Conservation (phyloP, 1,284 basidiomycete species). For the Naganishia liquefaciens region DNA sequence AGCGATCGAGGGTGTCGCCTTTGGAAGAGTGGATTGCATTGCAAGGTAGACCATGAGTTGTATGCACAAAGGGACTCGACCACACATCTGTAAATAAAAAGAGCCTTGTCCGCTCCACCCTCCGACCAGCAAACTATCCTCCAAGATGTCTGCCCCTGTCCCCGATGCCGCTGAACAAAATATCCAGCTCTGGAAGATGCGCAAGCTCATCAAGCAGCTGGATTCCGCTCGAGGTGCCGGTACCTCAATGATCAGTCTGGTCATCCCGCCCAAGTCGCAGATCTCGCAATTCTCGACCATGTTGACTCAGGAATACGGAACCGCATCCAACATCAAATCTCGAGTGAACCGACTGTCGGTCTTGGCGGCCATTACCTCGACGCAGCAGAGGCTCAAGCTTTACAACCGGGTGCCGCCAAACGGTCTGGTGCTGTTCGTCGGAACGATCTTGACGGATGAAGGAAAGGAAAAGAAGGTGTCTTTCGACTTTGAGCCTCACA, state of each 20-base stretch:
- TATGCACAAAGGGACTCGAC: not conserved
- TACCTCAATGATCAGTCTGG: constrained; percentile 98
- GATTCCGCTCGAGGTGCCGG: constrained; percentile 92
- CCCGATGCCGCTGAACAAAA: constrained; percentile 22
- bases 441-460: constrained; percentile 96
- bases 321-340: constrained; percentile 98
- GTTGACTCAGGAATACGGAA: constrained; percentile 98
- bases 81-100: not conserved
- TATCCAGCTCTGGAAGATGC: constrained; percentile 75
- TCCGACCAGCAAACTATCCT: not conserved
- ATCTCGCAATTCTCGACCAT: constrained; percentile 90
- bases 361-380: constrained; percentile 95
- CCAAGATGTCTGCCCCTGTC: constrained; percentile 5
- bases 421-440: constrained; percentile 94
- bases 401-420: constrained; percentile 96
- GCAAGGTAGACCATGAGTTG: not conserved
- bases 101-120: too few species aligned
- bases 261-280: constrained; percentile 95
- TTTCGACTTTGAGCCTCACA: constrained; percentile 95
- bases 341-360: constrained; percentile 96
- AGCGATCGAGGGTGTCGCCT: not conserved
- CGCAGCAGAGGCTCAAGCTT: constrained; percentile 96
- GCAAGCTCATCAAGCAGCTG: constrained; percentile 96
- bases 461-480: constrained; percentile 99
- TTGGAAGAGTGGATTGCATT: not conserved